Base-by-base conservation (phyloP, 2,329 filamentous ascomycete species). In the Aspergillus intermedius region DNA sequence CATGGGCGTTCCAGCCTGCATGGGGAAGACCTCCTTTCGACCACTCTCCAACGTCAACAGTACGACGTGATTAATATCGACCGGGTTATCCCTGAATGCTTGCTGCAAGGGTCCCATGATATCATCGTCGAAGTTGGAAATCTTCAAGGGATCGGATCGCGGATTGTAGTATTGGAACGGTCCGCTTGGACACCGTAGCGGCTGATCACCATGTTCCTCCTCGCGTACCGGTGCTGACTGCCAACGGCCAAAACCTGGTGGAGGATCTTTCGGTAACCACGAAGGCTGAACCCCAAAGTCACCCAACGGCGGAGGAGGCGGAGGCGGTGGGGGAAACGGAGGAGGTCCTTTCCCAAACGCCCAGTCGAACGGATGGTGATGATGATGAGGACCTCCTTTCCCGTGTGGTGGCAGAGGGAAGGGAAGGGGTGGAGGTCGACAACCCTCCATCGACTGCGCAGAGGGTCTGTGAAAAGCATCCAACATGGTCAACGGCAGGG, bases 31-130 rank as follows among this genome's bases (percentile, higher is more conserved):
- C 37, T 72, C 68, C 44, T 71, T 72, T 34, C 69, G 60, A 5
- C 66, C 67, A 46, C 65, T 69, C 53, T 72, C 69, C n/a, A 72
- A 54, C 4, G 65, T 69, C 23, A 72, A 44, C 9, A 72, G 23
- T 6, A 71, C 58, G 1, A 71, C 60, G 54, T 72, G 64, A 23
- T 71, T 67, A 30, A 72, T 70, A 1, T 57, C 45, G n/a, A 69
- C 58, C 0, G 63, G 55, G 23, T 60, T 51, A 7, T 60, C 45
- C 22, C 64, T 52, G 19, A 69, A 55, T 0, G 61, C 60, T 13
- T 62, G 50, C 34, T 61, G 48, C 30, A 72, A 49, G 2, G 61
- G 54, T 12, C 59, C 53, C 10, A 70, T 54, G 5, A 72, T 49
- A 4, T 60, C 58, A 13, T 59, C 49, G 5, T 62, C 62, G 10